Conservation (phyloP, 805 yeast species). For the Starmerella powellii region DNA sequence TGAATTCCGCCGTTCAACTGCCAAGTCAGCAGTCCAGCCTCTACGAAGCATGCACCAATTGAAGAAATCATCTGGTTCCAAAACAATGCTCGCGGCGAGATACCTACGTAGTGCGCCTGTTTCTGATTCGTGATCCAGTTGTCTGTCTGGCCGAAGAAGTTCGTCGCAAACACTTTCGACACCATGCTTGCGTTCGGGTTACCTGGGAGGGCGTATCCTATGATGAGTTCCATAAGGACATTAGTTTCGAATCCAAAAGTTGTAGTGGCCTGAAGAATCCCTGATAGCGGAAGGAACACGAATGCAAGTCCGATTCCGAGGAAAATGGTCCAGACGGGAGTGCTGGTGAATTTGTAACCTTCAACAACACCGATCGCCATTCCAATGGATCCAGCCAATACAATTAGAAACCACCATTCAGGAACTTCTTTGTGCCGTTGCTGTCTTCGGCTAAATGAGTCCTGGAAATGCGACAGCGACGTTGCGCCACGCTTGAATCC, state of each 20-base stretch:
- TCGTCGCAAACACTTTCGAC: conserved; percentile 41
- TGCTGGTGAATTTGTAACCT: conserved; percentile 34
- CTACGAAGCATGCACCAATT: conserved; percentile 14
- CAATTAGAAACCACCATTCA: conserved; percentile 48
- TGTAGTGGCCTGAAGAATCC: conserved; percentile 45
- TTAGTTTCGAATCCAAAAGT: conserved; percentile 39
- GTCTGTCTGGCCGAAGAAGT: conserved; percentile 54
- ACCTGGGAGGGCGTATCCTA: conserved; percentile 48
- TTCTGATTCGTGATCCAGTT: conserved; percentile 46
- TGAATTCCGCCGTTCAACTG: conserved; percentile 16
- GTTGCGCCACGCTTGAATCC: neutral
- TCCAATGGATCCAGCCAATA: conserved; percentile 35
- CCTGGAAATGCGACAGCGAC: neutral
- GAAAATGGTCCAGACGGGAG: conserved; percentile 54
- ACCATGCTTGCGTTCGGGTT: conserved; percentile 44
- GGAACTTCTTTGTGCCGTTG: conserved; percentile 54
- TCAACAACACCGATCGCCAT: conserved; percentile 35
- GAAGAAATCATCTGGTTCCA: conserved; percentile 15
- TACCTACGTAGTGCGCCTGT: conserved; percentile 40
- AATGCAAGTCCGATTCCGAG: conserved; percentile 44
- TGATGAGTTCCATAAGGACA: conserved; percentile 46
- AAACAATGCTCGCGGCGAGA: conserved; percentile 19
- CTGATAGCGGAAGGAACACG: conserved; percentile 47
- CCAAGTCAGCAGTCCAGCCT: conserved; percentile 17
- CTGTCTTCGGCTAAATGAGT: conserved; percentile 34